Percentiles rank a stretch among this genome's conserved stretches.
phyloP scores from a whole-genome alignment of 2,329 filamentous ascomycete species.

The Setomelanomma holmii region DNA sequence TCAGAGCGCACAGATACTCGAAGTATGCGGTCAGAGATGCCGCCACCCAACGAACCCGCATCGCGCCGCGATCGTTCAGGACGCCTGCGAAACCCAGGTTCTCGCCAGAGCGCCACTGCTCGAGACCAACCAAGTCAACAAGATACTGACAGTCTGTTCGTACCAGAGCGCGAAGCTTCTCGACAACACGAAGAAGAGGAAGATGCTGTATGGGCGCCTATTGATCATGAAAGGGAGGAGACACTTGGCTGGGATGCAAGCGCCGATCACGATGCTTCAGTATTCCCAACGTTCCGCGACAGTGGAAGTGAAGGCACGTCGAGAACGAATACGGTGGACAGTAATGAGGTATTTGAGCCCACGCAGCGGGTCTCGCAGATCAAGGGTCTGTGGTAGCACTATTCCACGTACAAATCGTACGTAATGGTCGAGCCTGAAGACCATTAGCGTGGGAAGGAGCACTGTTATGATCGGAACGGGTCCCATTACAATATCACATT shows the following conservation, averaged over 20 bases:
- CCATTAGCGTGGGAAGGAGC: no score
- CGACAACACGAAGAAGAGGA: constrained; percentile 65
- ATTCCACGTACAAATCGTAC: no score
- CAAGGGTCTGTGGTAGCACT: constrained; percentile 46
- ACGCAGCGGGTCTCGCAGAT: constrained; percentile 75
- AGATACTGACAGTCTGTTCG: constrained; percentile 73
- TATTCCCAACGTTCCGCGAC: constrained; percentile 56
- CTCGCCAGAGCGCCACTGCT: constrained; percentile 29
- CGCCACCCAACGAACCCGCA: constrained; percentile 48
- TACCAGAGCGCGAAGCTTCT: constrained; percentile 69
- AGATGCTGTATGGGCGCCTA: constrained; percentile 75
- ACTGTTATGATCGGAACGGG: not conserved
- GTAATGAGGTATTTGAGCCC: constrained; percentile 64
- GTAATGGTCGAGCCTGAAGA: no score
- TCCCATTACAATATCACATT: not conserved
- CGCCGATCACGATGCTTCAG: constrained; percentile 55
- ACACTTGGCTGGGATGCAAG: constrained; percentile 78
- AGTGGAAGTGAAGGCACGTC: constrained; percentile 36
- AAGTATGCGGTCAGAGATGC: constrained; percentile 49
- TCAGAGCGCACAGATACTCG: constrained; percentile 28
- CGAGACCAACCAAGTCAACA: constrained; percentile 51
- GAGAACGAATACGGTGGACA: constrained; percentile 33
- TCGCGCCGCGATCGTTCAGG: constrained; percentile 35
- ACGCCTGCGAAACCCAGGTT: constrained; percentile 38
- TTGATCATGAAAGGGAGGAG: constrained; percentile 70